Evolutionary conservation across 495 filamentous ascomycete species (phyloP).

Genomic region (Penicillium flavigenum): DNA sequence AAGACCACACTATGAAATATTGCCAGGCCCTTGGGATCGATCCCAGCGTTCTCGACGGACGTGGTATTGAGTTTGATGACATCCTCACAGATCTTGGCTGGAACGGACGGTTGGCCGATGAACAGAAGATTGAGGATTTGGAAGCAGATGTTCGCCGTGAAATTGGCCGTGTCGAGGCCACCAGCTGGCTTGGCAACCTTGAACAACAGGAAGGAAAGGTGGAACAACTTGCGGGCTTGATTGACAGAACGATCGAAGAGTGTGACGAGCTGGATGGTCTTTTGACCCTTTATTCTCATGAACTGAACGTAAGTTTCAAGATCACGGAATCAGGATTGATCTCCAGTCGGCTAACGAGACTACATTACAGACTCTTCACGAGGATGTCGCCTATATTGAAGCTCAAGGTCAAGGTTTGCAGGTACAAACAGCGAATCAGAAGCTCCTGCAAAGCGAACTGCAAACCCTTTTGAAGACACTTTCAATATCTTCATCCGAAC

Average conservation of each 20-base stretch:
- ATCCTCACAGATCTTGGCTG: conserved; percentile 87
- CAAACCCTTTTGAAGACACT: conserved; percentile 79
- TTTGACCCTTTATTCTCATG: conserved; percentile 88
- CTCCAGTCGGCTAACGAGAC: neutral
- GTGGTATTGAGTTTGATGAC: conserved; percentile 70
- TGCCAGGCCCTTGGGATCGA: conserved; percentile 75
- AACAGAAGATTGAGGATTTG: conserved; percentile 76
- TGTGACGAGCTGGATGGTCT: conserved; percentile 95
- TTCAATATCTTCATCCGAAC: conserved; percentile 72
- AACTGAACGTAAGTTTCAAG: conserved; percentile 71
- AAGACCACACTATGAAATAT: conserved; percentile 75
- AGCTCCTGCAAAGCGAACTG: conserved; percentile 84
- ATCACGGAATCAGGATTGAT: neutral
- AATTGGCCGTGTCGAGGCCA: conserved; percentile 84
- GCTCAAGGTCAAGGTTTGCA: conserved; percentile 95
- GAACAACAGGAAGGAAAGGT: conserved; percentile 89
- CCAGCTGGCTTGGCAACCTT: conserved; percentile 84
- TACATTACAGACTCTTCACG: conserved; percentile 71
- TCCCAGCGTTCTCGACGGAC: conserved; percentile 62
- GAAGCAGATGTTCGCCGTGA: conserved; percentile 82
- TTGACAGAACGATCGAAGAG: conserved; percentile 86
- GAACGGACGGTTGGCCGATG: conserved; percentile 70
- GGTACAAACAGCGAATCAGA: conserved; percentile 96
- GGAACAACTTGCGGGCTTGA: conserved; percentile 73
- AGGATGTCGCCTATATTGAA: conserved; percentile 96